These are phyloP conservation scores for Psilocybe cubensis DNA, from an alignment of 768 basidiomycete species.

Conservation along the genomic window DNA sequence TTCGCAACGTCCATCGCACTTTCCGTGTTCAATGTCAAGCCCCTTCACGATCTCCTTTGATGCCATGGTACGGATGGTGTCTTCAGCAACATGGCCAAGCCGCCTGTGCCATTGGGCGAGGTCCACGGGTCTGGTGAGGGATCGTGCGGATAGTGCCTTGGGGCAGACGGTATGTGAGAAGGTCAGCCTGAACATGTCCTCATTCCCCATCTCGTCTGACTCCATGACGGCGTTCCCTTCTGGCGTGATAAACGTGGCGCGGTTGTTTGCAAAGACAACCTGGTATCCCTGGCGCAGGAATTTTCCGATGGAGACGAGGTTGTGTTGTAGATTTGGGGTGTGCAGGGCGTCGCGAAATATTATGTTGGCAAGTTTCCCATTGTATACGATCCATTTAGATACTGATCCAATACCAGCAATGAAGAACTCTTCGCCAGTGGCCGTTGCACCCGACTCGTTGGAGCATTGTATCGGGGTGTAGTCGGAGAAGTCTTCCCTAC, in stretches of 20 bases:
- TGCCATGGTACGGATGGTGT: constrained; percentile 13
- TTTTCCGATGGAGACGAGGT: constrained; percentile 25
- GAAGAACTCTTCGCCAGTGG: constrained; percentile 15
- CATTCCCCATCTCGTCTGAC: not conserved
- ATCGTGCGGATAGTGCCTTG: constrained; percentile 8
- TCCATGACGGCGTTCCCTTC: not conserved
- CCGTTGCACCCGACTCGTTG: not conserved
- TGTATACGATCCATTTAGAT: not conserved
- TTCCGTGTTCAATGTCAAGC: constrained; percentile 14
- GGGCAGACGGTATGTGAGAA: not conserved
- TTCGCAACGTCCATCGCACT: constrained; percentile 19
- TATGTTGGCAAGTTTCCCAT: constrained; percentile 13
- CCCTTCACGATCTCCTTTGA: constrained; percentile 24
- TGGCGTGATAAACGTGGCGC: not conserved
- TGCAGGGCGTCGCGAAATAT: constrained; percentile 26
- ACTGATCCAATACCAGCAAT: constrained; percentile 24
- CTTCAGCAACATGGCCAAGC: constrained; percentile 24
- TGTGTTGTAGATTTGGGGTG: constrained; percentile 25
- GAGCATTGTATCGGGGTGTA: constrained; percentile 14
- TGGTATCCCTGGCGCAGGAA: constrained; percentile 13
- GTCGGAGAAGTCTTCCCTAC: constrained; percentile 16
- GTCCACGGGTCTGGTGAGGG: constrained; percentile 10
- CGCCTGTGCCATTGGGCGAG: constrained; percentile 29
- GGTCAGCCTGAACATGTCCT: not conserved
- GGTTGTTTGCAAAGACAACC: constrained; percentile 14